Evolutionary conservation across 306 rosid genomes (phyloP).

Genomic region (Rosa multiflora): DNA sequence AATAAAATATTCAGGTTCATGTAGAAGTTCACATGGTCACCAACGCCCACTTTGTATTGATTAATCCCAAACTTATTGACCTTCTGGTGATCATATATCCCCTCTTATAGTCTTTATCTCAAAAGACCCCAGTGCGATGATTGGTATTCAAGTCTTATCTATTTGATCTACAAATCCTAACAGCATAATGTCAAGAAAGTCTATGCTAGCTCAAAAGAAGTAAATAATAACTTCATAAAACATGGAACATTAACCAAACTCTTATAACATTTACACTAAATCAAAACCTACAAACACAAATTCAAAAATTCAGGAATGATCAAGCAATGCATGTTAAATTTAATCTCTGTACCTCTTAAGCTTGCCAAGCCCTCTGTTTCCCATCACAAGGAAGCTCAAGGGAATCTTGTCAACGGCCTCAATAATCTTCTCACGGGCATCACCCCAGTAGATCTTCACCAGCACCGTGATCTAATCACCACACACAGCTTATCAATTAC

Average conservation of each 20-base stretch:
- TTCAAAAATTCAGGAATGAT: neutral
- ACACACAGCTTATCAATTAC: neutral
- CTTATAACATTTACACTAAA: neutral
- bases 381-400: conserved; percentile 51
- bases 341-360: conserved; percentile 47
- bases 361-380: conserved; percentile 86
- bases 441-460: conserved; percentile 74
- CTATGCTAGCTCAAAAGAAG: neutral
- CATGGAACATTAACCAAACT: neutral
- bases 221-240: neutral
- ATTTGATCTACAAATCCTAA: neutral
- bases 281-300: neutral
- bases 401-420: conserved; percentile 63
- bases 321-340: neutral
- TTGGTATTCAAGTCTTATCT: neutral
- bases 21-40: neutral
- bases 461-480: conserved; percentile 52
- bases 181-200: neutral
- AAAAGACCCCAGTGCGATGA: neutral
- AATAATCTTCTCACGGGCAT: conserved; percentile 63
- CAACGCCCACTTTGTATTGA: neutral
- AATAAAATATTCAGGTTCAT: neutral
- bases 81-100: neutral
- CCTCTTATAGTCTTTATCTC: neutral
- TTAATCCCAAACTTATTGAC: neutral